Base-by-base conservation (phyloP, 257 asterid genomes). In the Petrea volubilis region DNA sequence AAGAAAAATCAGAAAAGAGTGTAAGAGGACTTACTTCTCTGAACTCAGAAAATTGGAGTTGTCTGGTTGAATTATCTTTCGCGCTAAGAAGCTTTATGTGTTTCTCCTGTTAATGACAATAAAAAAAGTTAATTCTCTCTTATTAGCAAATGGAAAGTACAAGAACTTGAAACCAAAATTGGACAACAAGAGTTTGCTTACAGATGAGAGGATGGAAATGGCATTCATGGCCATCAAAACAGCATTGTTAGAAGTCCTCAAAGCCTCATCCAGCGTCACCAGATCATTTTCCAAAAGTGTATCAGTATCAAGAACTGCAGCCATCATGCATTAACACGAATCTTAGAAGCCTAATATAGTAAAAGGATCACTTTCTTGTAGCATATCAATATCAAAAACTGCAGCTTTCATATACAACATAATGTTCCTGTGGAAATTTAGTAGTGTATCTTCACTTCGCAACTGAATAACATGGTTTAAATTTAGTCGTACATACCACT, bases 211-310 rank as follows among this genome's bases (percentile, higher is more conserved):
- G 83, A 88, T 50, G 25, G 95, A 83, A 64, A 91, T 87, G 75
- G 96, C 95, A 78, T 91, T 88, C 81, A 87, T 76, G 59, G 97
- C 96, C 97, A 94, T 91, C 78, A 94, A 73, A 78, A 85, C 96
- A 62, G 97, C 96, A 82, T 85, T 85, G 38, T 88, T 83, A 29
- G 91, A 84, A 70, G 96, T 85, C 83, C 78, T 91, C 74, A 88
- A 70, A 61, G 99, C 98, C 86, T 94, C 99, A 71, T 94, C 99
- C 72, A 94, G 83, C 49, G 99, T 94, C 51, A 94, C 88, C 77
- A 90, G 76, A 80, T 94, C 98, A 81, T 86, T 91, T 53, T 88
- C 89, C 21, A 94, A 90, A 75, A 94, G 98, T 20, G 86, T 72
- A 76, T 94, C 95, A 73, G 99, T 91, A 67, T 94, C 97, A 78